A percentile compares a stretch with the other conserved stretches of the same genome.
These are phyloP conservation scores for Cordyceps militaris DNA, from an alignment of 2,329 filamentous ascomycete genomes.

Conservation along the genomic window DNA sequence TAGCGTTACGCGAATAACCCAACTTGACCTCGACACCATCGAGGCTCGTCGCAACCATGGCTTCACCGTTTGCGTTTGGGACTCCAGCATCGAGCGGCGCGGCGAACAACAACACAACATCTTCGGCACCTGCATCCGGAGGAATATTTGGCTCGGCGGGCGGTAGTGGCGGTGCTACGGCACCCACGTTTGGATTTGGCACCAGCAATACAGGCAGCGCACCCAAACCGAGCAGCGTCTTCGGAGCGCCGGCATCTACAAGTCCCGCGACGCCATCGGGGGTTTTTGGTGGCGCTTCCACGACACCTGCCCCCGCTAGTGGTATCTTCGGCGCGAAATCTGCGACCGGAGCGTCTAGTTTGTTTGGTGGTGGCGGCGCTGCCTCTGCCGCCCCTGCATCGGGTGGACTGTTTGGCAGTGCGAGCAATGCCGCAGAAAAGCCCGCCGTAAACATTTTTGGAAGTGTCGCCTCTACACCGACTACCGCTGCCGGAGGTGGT, in stretches of 20 bases:
- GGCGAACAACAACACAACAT: constrained; percentile 25
- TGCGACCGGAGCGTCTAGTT: constrained; percentile 19
- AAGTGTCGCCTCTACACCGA: constrained; percentile 16
- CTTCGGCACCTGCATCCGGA: constrained; percentile 31
- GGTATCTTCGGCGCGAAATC: constrained; percentile 18
- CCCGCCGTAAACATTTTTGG: constrained; percentile 21
- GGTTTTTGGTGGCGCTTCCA: constrained; percentile 18
- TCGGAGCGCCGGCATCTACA: constrained; percentile 2
- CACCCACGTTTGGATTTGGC: constrained; percentile 27
- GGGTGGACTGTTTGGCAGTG: constrained; percentile 34
- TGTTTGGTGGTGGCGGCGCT: constrained; percentile 33
- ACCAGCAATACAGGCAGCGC: constrained; percentile 9
- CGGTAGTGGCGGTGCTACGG: constrained; percentile 18
- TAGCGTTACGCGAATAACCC: not conserved
- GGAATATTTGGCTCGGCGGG: constrained; percentile 19
- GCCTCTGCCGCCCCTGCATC: constrained; percentile 33
- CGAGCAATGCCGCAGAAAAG: constrained; percentile 20
- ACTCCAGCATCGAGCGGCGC: constrained; percentile 27
- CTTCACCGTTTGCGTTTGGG: constrained; percentile 32
- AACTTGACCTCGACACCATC: not conserved
- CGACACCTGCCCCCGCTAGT: constrained; percentile 3
- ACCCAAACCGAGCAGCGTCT: not conserved
- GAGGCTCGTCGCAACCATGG: constrained; percentile 23
- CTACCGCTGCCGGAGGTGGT: constrained; percentile 18
- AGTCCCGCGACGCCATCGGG: constrained; percentile 16